Conservation (phyloP, 2,329 filamentous ascomycete species). For the Paraphaeosphaeria sporulosa region DNA sequence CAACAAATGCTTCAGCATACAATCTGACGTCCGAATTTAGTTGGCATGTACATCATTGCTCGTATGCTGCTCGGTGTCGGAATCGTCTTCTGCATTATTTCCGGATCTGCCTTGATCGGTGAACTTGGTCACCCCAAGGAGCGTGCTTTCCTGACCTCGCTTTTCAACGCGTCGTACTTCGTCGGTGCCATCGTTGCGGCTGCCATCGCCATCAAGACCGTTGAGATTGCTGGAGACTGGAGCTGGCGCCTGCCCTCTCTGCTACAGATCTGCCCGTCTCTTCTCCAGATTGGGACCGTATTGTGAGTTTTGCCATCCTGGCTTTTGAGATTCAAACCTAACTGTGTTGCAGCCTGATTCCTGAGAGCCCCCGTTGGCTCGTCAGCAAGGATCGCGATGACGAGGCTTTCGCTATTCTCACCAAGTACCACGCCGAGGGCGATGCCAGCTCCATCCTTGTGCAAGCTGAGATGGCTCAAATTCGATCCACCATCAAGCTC, state of each 20-base stretch:
- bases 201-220: slow-evolving; percentile 60
- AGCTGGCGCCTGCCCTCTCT: slow-evolving; percentile 61
- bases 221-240: slow-evolving; percentile 51
- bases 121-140: slow-evolving; percentile 69
- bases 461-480: slow-evolving; percentile 67
- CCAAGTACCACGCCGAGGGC: slow-evolving; percentile 55
- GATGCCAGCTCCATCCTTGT: slow-evolving; percentile 50
- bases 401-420: slow-evolving; percentile 44
- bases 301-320: slow-evolving; percentile 29
- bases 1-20: not conserved
- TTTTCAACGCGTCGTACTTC: slow-evolving; percentile 68
- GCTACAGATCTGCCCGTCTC: slow-evolving; percentile 59
- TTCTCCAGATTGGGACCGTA: slow-evolving; percentile 51
- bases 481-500: slow-evolving; percentile 63
- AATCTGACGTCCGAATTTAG: slow-evolving; percentile 23
- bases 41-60: slow-evolving; percentile 66
- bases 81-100: slow-evolving; percentile 67
- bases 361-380: slow-evolving; percentile 57
- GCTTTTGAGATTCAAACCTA: not conserved
- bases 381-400: slow-evolving; percentile 61
- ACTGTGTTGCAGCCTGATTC: slow-evolving; percentile 36
- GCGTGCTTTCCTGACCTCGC: slow-evolving; percentile 64
- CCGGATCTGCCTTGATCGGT: slow-evolving; percentile 65
- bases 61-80: slow-evolving; percentile 68
- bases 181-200: slow-evolving; percentile 60